Evolutionary conservation across 2,329 filamentous ascomycete species (phyloP).

Genomic region (Penicillium sp.): DNA sequence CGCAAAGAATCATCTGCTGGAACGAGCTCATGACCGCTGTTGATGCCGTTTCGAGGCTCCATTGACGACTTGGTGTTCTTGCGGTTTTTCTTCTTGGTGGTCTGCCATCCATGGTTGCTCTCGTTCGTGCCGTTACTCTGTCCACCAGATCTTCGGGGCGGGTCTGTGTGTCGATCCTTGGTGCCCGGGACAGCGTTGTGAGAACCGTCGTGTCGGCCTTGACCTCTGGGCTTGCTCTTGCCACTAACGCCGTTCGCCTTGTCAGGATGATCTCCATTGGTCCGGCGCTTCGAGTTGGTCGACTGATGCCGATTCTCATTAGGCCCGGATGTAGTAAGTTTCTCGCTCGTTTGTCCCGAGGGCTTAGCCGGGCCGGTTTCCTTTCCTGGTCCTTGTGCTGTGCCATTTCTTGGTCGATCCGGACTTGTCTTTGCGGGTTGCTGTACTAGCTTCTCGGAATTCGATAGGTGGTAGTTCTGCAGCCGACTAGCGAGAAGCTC

Average conservation of each 20-base stretch:
- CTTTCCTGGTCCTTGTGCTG: constrained; percentile 21
- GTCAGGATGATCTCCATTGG: constrained; percentile 28
- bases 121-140: constrained; percentile 24
- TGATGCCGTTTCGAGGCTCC: constrained; percentile 25
- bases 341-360: constrained; percentile 20
- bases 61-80: constrained; percentile 29
- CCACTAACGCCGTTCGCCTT: constrained; percentile 29
- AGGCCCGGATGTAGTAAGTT: constrained; percentile 16
- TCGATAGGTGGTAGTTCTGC: constrained; percentile 33
- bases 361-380: constrained; percentile 24
- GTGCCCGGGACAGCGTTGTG: constrained; percentile 12
- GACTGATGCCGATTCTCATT: constrained; percentile 24
- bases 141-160: constrained; percentile 21
- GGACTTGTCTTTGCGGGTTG: constrained; percentile 19
- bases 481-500: constrained; percentile 32
- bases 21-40: constrained; percentile 31
- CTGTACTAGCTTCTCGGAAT: constrained; percentile 24
- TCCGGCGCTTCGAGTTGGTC: constrained; percentile 26
- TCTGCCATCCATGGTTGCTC: constrained; percentile 36
- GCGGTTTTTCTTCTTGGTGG: constrained; percentile 38
- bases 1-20: constrained; percentile 38
- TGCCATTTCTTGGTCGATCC: constrained; percentile 20
- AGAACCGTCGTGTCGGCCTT: constrained; percentile 21
- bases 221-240: constrained; percentile 30
- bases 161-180: constrained; percentile 27